Base-by-base conservation (phyloP, 2,329 filamentous ascomycete species). In the Penicillium sp. region DNA sequence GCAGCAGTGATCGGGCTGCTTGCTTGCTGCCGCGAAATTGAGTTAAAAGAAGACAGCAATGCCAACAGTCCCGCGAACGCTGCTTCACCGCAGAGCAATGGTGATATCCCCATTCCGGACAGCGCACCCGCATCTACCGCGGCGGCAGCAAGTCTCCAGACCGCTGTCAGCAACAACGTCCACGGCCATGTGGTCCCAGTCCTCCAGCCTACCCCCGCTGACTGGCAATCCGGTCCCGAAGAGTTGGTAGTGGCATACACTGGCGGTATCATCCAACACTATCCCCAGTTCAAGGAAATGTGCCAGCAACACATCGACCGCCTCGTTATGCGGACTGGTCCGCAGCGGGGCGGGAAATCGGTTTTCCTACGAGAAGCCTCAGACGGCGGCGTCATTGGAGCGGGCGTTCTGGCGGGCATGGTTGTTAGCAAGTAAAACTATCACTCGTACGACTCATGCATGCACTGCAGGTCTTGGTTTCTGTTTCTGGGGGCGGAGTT, bases 241-340 rank as follows among this genome's bases (percentile, higher is more conserved):
- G 82, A 87, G 52, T 63, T 91, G 19, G 81, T 87, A 1, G 83
- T 90, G 15, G 86, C 86, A 1, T 90, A 87, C 58, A 88, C 86
- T 0, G 86, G 86, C 20, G 84, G 85, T 5, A 88, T 86, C 56
- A 90, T 90, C 43, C 78, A 81, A n/a, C 80, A 86, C 55, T 88
- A 88, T 55, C 85, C 86, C 33, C 77, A 85, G 52, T 89, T 87
- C 63, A 71, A 86, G 28, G 66, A 71, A 30, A 83, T 84, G 53
- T 87, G 83, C 49, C 84, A 89, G 61, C 56, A 66, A 10, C 85
- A 85, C 57, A 73, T 90, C 34, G 80, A 87, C 45, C 64, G 67
- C 4, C 60, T 78, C 10, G 69, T 77, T 14, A 69, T 71, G 66
- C 58, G 65, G 21, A 69, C 65, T 14, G 66, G 68, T 14, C 67